Percentiles rank a stretch among this genome's conserved stretches.
These are phyloP conservation scores for Fusarium sp. DNA, from an alignment of 2,329 filamentous ascomycete genomes.

Conservation along the genomic window DNA sequence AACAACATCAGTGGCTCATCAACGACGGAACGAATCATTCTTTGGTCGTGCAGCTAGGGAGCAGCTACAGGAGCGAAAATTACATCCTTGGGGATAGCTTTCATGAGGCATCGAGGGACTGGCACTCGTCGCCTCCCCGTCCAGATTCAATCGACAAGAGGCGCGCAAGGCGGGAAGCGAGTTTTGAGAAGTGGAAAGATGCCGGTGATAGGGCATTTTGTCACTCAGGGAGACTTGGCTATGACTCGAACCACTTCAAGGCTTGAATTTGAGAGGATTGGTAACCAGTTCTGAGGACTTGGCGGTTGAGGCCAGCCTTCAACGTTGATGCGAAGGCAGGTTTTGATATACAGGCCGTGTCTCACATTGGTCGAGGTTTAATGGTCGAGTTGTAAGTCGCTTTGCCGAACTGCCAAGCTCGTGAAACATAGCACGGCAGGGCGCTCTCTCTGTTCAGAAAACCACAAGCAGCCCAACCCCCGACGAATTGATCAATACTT, in stretches of 20 bases:
- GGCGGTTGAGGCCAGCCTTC: background rate
- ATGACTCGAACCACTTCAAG: constrained; percentile 3
- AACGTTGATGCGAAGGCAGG: constrained; percentile 5
- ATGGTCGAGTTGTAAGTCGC: background rate
- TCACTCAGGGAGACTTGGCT: constrained; percentile 24
- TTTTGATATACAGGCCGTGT: constrained; percentile 1
- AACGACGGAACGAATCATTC: constrained; percentile 29
- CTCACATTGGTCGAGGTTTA: constrained; percentile 1
- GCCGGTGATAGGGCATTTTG: constrained; percentile 44
- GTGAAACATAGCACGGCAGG: background rate
- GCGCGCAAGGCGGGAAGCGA: constrained; percentile 37
- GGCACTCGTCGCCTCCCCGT: constrained; percentile 1
- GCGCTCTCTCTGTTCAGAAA: background rate
- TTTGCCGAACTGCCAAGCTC: background rate
- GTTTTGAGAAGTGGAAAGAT: constrained; percentile 40
- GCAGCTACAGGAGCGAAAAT: constrained; percentile 23
- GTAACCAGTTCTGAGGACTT: background rate
- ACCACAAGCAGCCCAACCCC: background rate
- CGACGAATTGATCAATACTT: background rate
- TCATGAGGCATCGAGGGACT: constrained; percentile 1
- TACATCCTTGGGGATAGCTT: background rate
- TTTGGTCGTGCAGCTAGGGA: constrained; percentile 20
- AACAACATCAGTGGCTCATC: background rate
- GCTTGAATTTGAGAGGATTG: background rate
- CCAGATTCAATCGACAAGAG: constrained; percentile 18